phyloP scores from a whole-genome alignment of 306 rosid genomes.

The Sophora flavescens region DNA sequence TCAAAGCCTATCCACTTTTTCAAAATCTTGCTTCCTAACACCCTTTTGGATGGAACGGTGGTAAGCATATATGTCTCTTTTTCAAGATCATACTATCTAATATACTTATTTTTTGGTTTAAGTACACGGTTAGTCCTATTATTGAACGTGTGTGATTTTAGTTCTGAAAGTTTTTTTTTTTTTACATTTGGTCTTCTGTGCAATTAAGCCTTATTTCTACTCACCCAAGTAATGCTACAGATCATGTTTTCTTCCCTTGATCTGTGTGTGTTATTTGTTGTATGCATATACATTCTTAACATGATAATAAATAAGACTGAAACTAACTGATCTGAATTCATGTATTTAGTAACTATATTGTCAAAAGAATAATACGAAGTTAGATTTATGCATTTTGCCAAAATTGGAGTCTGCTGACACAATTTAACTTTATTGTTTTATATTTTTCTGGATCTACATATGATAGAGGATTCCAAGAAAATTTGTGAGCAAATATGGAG shows the following conservation, averaged over 20 bases:
- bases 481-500: conserved; percentile 45
- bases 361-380: not conserved
- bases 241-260: no score
- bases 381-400: not conserved
- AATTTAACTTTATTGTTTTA: not conserved
- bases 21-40: not conserved
- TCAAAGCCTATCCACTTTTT: conserved; percentile 31
- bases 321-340: not conserved
- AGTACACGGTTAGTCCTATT: no score
- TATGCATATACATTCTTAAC: no score
- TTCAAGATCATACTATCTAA: not conserved
- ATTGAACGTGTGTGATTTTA: no score
- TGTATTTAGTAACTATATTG: not conserved
- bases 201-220: no score
- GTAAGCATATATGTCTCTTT: not conserved
- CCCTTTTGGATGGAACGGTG: conserved; percentile 2
- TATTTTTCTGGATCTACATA: not conserved
- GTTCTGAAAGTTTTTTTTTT: no score
- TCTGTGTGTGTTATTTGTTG: no score
- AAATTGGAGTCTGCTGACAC: not conserved
- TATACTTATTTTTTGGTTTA: not conserved
- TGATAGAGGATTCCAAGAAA: conserved; percentile 47
- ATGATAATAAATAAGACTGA: no score
- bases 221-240: not conserved
- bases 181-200: no score